A percentile compares a stretch with the other conserved stretches of the same genome.
These are phyloP conservation scores for Naganishia sp. DNA, from an alignment of 1,284 basidiomycete genomes.

Conservation along the genomic window DNA sequence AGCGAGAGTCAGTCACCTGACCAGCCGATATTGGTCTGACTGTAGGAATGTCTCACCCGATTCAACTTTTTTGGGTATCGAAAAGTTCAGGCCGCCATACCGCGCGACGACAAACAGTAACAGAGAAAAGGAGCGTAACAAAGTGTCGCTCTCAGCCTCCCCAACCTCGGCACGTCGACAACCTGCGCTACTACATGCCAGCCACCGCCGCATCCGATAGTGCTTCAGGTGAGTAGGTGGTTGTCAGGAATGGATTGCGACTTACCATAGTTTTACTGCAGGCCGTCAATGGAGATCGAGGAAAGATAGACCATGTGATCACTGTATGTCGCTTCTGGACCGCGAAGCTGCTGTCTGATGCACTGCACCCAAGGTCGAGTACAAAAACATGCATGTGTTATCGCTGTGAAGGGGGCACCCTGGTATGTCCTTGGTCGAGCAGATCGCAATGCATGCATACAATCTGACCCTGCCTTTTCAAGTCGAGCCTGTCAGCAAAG, in stretches of 20 bases:
- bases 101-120: neutral
- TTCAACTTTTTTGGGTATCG: neutral
- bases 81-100: neutral
- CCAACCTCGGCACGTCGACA: too few relatives aligned
- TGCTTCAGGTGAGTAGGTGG: conserved; percentile 8
- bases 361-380: conserved; percentile 35
- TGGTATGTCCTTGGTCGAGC: conserved; percentile 21
- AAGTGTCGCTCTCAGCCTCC: too few relatives aligned
- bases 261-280: neutral
- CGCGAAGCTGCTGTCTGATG: neutral
- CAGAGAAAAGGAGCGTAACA: neutral
- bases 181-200: neutral
- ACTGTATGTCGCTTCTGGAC: conserved; percentile 30
- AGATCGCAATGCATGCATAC: too few relatives aligned
- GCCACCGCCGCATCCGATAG: conserved; percentile 8
- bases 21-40: conserved; percentile 3
- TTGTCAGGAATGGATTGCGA: neutral
- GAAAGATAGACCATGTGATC: conserved; percentile 37
- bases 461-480: too few relatives aligned
- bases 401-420: conserved; percentile 37
- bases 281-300: conserved; percentile 32
- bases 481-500: conserved; percentile 38
- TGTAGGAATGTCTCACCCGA: conserved; percentile 11
- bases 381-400: conserved; percentile 42
- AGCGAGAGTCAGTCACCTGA: conserved; percentile 26